Conservation (phyloP, 129 eudicot genomes). For the Flaveria trinervia region DNA sequence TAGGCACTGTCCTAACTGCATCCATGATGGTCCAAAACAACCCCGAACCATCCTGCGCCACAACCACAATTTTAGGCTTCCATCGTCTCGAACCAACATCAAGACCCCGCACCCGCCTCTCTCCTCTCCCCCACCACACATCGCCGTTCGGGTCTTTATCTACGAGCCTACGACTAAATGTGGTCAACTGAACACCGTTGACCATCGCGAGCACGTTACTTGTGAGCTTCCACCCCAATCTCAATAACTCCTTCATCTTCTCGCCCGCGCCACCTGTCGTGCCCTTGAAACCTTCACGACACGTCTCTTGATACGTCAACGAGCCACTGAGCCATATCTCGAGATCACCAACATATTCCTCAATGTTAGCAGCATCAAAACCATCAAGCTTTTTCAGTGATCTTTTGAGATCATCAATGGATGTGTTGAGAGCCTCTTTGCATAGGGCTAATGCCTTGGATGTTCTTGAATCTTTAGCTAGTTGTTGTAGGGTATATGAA, state of each 20-base stretch:
- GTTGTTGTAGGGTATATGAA: slow-evolving; percentile 42
- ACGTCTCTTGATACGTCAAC: slow-evolving; percentile 63
- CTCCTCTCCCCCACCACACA: slow-evolving; percentile 36
- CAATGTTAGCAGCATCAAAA: slow-evolving; percentile 31
- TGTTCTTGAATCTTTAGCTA: slow-evolving; percentile 51
- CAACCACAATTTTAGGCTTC: slow-evolving; percentile 43
- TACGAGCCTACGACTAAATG: slow-evolving; percentile 29
- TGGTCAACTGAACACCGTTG: slow-evolving; percentile 24
- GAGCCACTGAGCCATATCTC: slow-evolving; percentile 79
- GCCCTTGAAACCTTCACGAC: slow-evolving; percentile 72
- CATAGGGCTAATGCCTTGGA: slow-evolving; percentile 48
- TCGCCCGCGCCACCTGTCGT: slow-evolving; percentile 57
- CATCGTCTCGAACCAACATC: slow-evolving; percentile 12
- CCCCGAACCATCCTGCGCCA: slow-evolving; percentile 67
- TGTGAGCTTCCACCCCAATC: slow-evolving; percentile 38
- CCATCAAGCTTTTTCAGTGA: slow-evolving; percentile 47
- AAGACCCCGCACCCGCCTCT: slow-evolving; percentile 25
- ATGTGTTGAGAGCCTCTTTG: slow-evolving; percentile 41
- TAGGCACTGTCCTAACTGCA: slow-evolving; percentile 45
- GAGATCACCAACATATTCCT: slow-evolving; percentile 42
- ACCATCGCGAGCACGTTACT: slow-evolving; percentile 76
- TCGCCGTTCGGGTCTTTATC: slow-evolving; percentile 14
- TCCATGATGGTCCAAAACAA: slow-evolving; percentile 47
- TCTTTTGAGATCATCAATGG: slow-evolving; percentile 64
- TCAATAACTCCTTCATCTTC: slow-evolving; percentile 52